Conservation (phyloP, 2,329 filamentous ascomycete genomes). For the Plectosphaerella cucumerina region DNA sequence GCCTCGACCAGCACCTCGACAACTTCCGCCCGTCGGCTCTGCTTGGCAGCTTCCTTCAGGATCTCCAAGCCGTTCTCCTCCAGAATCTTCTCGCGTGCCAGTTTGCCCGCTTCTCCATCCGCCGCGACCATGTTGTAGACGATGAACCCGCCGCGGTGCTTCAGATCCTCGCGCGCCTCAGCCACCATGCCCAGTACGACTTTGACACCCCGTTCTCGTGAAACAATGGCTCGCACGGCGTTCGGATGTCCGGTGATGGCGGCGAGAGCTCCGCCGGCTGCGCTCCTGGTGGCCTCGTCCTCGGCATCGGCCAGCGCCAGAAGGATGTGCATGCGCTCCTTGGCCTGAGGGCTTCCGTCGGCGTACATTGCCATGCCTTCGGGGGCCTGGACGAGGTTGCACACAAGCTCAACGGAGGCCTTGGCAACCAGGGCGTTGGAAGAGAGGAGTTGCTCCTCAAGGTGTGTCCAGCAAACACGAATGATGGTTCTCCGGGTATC, state of each 20-base stretch:
- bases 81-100: conserved; percentile 56
- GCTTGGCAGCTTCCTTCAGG: conserved; percentile 66
- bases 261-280: conserved; percentile 84
- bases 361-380: conserved; percentile 66
- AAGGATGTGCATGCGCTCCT: conserved; percentile 74
- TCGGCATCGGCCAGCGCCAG: conserved; percentile 85
- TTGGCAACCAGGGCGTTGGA: conserved; percentile 73
- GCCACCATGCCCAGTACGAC: conserved; percentile 77
- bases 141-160: conserved; percentile 71
- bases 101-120: conserved; percentile 60
- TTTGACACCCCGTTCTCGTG: conserved; percentile 66
- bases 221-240: conserved; percentile 67
- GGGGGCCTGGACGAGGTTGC: conserved; percentile 75
- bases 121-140: conserved; percentile 68
- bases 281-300: conserved; percentile 72
- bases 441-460: conserved; percentile 81
- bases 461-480: conserved; percentile 64
- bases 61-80: conserved; percentile 61
- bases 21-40: conserved; percentile 64
- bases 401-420: conserved; percentile 82
- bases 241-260: conserved; percentile 76
- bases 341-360: conserved; percentile 61
- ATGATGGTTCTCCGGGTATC: conserved; percentile 66
- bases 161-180: conserved; percentile 66
- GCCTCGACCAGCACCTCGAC: conserved; percentile 68